Evolutionary conservation across 345 rosid genomes (phyloP).

Genomic region (Linum trigynum): DNA sequence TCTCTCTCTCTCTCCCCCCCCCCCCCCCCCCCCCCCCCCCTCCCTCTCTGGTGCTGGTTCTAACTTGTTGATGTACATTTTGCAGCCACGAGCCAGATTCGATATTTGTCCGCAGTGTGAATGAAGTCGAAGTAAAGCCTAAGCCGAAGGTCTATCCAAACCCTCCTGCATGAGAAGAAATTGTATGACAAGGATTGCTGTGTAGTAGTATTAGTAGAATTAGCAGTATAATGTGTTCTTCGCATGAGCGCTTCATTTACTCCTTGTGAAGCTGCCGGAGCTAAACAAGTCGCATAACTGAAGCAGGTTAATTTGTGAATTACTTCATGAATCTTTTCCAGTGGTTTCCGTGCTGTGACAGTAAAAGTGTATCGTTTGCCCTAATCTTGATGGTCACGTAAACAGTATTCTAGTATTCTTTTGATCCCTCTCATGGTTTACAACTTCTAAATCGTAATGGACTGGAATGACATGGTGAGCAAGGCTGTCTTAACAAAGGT

Average conservation of each 20-base stretch:
- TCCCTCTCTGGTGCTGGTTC: not conserved
- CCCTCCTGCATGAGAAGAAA: conserved; percentile 41
- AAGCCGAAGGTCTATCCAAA: conserved; percentile 79
- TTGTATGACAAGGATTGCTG: not conserved
- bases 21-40: too few relatives aligned
- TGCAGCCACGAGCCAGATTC: conserved; percentile 92
- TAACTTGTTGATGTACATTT: conserved; percentile 13
- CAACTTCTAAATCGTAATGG: too few relatives aligned
- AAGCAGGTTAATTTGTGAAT: not conserved
- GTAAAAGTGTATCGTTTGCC: not conserved
- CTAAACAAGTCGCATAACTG: not conserved
- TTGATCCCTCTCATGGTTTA: too few relatives aligned
- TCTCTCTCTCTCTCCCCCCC: too few relatives aligned
- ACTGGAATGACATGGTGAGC: too few relatives aligned
- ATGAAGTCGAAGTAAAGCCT: conserved; percentile 95
- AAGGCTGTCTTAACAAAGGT: too few relatives aligned
- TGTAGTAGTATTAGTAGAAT: not conserved
- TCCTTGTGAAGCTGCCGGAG: conserved; percentile 11
- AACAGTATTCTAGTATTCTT: too few relatives aligned
- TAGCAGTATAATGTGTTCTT: not conserved
- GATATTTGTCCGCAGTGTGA: conserved; percentile 70
- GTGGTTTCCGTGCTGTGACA: not conserved
- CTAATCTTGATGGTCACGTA: not conserved
- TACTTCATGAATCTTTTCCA: not conserved
- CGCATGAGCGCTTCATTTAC: conserved; percentile 10